phyloP scores from a whole-genome alignment of 345 rosid species.

The Sisymbrium altissimum region DNA sequence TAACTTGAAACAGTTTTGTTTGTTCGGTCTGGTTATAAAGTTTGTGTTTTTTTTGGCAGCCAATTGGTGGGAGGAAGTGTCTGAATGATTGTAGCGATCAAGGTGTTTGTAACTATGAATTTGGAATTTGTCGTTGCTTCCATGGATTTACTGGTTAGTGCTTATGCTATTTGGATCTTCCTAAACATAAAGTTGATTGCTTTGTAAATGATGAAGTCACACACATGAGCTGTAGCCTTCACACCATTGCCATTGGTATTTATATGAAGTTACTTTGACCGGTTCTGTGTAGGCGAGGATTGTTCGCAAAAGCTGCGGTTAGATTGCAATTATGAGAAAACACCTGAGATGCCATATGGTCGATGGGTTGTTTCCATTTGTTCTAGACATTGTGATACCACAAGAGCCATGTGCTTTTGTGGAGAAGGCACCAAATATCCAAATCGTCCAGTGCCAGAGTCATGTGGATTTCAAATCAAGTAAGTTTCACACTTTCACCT shows the following conservation, averaged over 20 bases:
- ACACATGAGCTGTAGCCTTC: too few species aligned
- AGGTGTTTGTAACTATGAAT: conserved; percentile 83
- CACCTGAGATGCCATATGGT: conserved; percentile 78
- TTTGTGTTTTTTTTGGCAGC: conserved; percentile 42
- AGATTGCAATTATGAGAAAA: conserved; percentile 67
- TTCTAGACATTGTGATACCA: conserved; percentile 77
- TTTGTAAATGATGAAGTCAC: not conserved
- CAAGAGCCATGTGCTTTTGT: conserved; percentile 95
- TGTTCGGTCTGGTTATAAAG: not conserved
- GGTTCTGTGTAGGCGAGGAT: conserved; percentile 58
- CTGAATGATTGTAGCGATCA: conserved; percentile 64
- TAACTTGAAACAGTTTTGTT: not conserved
- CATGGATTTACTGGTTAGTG: conserved; percentile 76
- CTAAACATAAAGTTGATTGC: not conserved
- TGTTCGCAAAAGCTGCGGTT: conserved; percentile 63
- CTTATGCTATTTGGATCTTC: not conserved
- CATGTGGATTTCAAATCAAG: conserved; percentile 81
- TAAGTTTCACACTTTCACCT: conserved; percentile 43
- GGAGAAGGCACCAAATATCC: conserved; percentile 98
- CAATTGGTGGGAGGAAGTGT: conserved; percentile 70
- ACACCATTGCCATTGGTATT: conserved; percentile 17
- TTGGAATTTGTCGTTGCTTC: conserved; percentile 83
- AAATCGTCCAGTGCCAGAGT: conserved; percentile 84
- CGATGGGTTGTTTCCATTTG: conserved; percentile 92
- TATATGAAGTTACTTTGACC: not conserved